Conservation (phyloP, 2,329 filamentous ascomycete species). For the Colletotrichum simmondsii region DNA sequence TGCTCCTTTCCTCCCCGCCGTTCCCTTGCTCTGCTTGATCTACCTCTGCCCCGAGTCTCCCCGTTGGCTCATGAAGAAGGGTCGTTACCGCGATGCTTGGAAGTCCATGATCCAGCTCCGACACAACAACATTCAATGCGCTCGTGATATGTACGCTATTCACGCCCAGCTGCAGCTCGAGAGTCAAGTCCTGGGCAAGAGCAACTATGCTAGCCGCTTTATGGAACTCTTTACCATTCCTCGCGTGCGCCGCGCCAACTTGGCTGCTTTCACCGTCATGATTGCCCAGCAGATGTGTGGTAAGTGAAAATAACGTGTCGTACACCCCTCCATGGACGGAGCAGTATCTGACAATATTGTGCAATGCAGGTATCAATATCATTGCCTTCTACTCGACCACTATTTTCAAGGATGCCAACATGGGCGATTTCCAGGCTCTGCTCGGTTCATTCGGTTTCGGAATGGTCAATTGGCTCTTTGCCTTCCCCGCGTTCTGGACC, state of each 20-base stretch:
- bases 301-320: conserved; percentile 33
- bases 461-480: conserved; percentile 69
- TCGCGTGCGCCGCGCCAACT: conserved; percentile 76
- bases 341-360: neutral
- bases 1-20: conserved; percentile 48
- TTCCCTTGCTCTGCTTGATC: conserved; percentile 68
- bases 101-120: conserved; percentile 63
- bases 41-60: conserved; percentile 76
- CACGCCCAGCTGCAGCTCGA: conserved; percentile 74
- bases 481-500: conserved; percentile 67
- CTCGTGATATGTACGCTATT: conserved; percentile 72
- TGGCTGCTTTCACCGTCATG: conserved; percentile 85
- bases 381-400: conserved; percentile 81
- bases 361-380: conserved; percentile 68
- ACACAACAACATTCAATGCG: conserved; percentile 66
- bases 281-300: conserved; percentile 78
- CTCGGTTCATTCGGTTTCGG: conserved; percentile 60
- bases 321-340: neutral
- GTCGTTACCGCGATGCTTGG: conserved; percentile 70
- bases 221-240: conserved; percentile 76
- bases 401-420: conserved; percentile 68
- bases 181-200: conserved; percentile 57
- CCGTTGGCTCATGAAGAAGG: conserved; percentile 75
- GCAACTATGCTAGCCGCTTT: conserved; percentile 71
- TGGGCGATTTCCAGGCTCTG: conserved; percentile 62